Conservation (phyloP, 2,329 filamentous ascomycete genomes). For the Tolypocladium pustulatum region DNA sequence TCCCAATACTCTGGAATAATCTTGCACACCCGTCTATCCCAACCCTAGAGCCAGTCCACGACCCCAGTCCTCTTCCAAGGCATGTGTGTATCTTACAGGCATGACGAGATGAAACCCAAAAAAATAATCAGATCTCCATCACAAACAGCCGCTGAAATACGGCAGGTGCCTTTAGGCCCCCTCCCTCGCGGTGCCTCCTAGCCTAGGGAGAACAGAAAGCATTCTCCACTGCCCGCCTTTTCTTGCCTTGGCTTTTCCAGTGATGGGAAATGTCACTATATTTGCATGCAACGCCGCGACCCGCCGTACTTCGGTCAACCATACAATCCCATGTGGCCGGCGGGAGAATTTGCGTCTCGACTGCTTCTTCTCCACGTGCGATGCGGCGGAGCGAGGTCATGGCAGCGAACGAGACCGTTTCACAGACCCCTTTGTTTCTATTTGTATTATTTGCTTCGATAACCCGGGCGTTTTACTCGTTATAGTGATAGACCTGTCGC, state of each 20-base stretch:
- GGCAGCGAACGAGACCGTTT: neutral
- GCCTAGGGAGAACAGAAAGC: neutral
- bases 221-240: neutral
- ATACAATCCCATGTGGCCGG: neutral
- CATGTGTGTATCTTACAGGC: neutral
- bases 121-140: neutral
- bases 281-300: neutral
- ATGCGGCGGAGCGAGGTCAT: neutral
- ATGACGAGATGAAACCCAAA: neutral
- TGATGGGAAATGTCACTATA: neutral
- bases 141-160: neutral
- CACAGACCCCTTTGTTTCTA: neutral
- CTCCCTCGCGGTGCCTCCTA: neutral
- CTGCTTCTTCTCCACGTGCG: neutral
- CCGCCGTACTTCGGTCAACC: neutral
- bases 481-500: conserved; percentile 74
- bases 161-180: neutral
- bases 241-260: neutral
- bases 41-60: neutral
- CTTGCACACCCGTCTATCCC: neutral
- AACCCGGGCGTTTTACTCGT: conserved; percentile 48
- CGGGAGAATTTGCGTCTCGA: neutral
- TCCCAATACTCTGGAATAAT: neutral
- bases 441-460: neutral
- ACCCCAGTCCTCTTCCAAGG: neutral